Evolutionary conservation across 2,329 filamentous ascomycete genomes (phyloP), one percentile per base, ranked within the genome.

Genomic region (Trichoderma guizhouense): DNA sequence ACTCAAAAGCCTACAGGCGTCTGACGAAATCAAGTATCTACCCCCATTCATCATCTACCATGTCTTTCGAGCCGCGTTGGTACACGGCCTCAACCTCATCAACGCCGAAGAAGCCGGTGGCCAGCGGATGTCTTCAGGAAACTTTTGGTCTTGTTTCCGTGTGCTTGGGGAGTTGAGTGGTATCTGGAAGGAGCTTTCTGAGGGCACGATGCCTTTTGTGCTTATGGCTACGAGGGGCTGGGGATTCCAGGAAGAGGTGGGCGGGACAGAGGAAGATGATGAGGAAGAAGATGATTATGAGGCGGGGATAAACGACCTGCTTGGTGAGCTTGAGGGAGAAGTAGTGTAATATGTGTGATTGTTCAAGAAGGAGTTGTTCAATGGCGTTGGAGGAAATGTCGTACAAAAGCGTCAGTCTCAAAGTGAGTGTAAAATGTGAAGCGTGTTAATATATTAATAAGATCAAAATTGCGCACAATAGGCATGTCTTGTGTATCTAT

Each of bases 61-160:
- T 3, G 21, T 71, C n/a, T 66, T 67, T 5, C 69, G 62, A 26
- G 36, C 53, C 3, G 53, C 69, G 15, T 24, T 71, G 8, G 69
- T 71, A 0, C 62, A 71, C 9, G 69, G 69, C 7, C 69, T 71
- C 3, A 53, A 53, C 7, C 34, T 66, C 8, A 15, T 71, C 3
- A 36, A 39, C 4, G 39, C 30, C 3, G 69, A 71, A 34, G 69
- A 71, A 28, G 21, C 26, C 3, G 62, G 60, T 2, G 51, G 62
- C 11, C 62, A 71, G 53, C 53, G 69, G 21, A 7, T 57, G 11
- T 55, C 62, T 18, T 66, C 69, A 7, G 69, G 69, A 7, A 66
- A 67, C 28, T 71, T 71, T 14, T 71, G 69, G 69, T n/a, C 39
- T n/a, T 66, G 61, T 9, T 61, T 71, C 24, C 69, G 69, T 1